Percentiles rank a stretch among this genome's conserved stretches.
phyloP scores from a whole-genome alignment of 257 asterid species.

The Asclepias syriaca region DNA sequence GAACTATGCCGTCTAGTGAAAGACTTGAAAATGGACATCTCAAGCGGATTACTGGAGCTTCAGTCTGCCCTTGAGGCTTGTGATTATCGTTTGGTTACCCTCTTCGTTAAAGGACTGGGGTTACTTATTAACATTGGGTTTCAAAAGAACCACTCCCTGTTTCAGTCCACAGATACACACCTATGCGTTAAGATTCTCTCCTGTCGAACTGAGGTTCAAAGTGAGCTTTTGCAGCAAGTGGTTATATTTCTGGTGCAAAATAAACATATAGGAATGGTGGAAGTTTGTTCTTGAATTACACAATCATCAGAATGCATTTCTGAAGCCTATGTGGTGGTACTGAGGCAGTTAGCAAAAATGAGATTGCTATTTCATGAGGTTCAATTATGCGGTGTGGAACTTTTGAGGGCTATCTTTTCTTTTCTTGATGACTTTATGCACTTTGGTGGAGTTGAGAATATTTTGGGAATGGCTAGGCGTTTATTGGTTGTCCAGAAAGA shows the following conservation, averaged over 20 bases:
- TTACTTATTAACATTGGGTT: slow-evolving; percentile 64
- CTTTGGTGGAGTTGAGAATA: slow-evolving; percentile 49
- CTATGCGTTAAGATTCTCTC: slow-evolving; percentile 85
- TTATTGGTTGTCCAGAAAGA: too few species aligned
- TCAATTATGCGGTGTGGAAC: slow-evolving; percentile 64
- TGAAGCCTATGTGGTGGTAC: slow-evolving; percentile 68
- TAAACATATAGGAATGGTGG: slow-evolving; percentile 55
- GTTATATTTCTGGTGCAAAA: slow-evolving; percentile 52
- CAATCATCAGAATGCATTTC: slow-evolving; percentile 59
- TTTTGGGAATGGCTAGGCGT: too few species aligned
- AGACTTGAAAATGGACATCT: slow-evolving; percentile 61
- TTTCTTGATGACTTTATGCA: slow-evolving; percentile 43
- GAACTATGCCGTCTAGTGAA: slow-evolving; percentile 82
- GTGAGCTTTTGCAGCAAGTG: slow-evolving; percentile 78
- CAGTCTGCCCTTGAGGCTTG: slow-evolving; percentile 84
- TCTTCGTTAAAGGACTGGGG: slow-evolving; percentile 67
- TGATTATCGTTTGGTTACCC: slow-evolving; percentile 34
- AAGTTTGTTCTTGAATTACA: slow-evolving; percentile 71
- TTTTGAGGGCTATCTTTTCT: slow-evolving; percentile 55
- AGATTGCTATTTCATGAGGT: slow-evolving; percentile 63
- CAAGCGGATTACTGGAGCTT: slow-evolving; percentile 66
- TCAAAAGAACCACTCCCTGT: slow-evolving; percentile 33
- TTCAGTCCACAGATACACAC: slow-evolving; percentile 53
- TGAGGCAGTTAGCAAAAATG: slow-evolving; percentile 61
- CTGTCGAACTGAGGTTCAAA: slow-evolving; percentile 56